Evolutionary conservation across 2,329 filamentous ascomycete genomes (phyloP), one percentile per base, ranked within the genome.

Genomic region (Xylaria sp.): DNA sequence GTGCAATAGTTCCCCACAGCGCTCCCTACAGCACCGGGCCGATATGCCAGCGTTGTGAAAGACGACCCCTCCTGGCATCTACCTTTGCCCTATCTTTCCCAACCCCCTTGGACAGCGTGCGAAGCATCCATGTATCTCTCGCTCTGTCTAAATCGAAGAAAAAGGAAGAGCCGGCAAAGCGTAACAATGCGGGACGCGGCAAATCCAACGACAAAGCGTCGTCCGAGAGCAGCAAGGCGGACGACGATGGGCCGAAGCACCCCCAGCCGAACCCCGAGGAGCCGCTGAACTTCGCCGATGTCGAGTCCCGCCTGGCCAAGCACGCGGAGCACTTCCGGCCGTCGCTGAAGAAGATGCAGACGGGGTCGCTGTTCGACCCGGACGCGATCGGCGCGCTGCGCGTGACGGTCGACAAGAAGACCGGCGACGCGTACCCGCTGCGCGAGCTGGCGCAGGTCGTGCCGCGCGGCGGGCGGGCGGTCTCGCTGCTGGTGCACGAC

Each of bases 371-470:
- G 67, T 88, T 87, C 83, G 86, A 85, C 81, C 82, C 84, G 7
- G 82, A 84, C 73, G 76, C 76, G 64, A 79, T 89, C 59, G 85
- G 85, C 72, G 79, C 81, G 23, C 78, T 88, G 46, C 75, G 77
- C 31, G 82, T 88, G 39, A 70, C 73, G 58, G 76, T 79, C 18
- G 76, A 80, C 76, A 75, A 76, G 58, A 75, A 76, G 69, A 73
- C 62, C 56, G 28, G 66, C 13, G 67, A 69, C 50, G 76, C 79
- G 6, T 87, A 84, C 74, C 85, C 86, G 41, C 82, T 89, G n/a
- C 82, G 82, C 64, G 86, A 89, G 77, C 82, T 89, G 39, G 86
- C 86, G 31, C 83, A 87, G 76, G 81, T 89, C 5, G 83, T 88
- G 25, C 85, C 86, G 63, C 84, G 80, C 9, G 81, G 82, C 52